A percentile compares a stretch with the other conserved stretches of the same genome.
These are phyloP conservation scores for Trypanosoma scelopori DNA, from an alignment of 208 protist genomes.

Conservation along the genomic window DNA sequence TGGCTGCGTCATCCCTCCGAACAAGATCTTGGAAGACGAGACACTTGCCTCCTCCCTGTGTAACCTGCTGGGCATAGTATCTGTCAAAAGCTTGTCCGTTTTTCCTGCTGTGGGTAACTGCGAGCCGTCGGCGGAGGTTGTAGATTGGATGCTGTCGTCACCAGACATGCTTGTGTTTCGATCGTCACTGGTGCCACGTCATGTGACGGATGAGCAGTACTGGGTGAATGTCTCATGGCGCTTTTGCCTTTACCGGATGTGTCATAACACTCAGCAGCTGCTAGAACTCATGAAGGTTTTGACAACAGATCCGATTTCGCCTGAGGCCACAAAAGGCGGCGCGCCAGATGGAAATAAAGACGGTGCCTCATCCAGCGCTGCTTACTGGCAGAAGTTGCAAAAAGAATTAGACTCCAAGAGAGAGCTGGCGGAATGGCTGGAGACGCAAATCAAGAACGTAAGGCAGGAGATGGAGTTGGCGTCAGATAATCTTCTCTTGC, in stretches of 20 bases:
- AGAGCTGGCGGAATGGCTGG: constrained; percentile 25
- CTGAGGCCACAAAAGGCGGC: background rate
- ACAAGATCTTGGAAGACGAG: constrained; percentile 21
- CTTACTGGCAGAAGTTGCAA: constrained; percentile 31
- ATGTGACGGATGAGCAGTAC: constrained; percentile 49
- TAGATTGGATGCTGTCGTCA: constrained; percentile 39
- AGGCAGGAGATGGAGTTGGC: constrained; percentile 49
- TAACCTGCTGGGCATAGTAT: constrained; percentile 11
- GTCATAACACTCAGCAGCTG: constrained; percentile 28
- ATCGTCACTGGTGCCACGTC: constrained; percentile 44
- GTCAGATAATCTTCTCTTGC: constrained; percentile 54
- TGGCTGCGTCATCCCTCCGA: constrained; percentile 41
- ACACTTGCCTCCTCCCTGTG: constrained; percentile 7
- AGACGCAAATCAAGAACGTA: constrained; percentile 21
- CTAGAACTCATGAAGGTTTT: constrained; percentile 32
- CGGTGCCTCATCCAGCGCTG: constrained; percentile 11
- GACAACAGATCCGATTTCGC: constrained; percentile 18
- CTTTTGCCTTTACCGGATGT: constrained; percentile 40
- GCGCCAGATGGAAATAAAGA: constrained; percentile 6
- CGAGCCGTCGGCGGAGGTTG: constrained; percentile 34
- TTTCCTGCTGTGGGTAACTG: background rate
- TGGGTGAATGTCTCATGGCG: constrained; percentile 60
- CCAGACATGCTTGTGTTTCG: constrained; percentile 30
- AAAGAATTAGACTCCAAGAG: constrained; percentile 29
- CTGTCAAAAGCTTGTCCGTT: constrained; percentile 4